These are phyloP conservation scores for Penicillium sp. DNA, from an alignment of 2,329 filamentous ascomycete species.

Conservation along the genomic window DNA sequence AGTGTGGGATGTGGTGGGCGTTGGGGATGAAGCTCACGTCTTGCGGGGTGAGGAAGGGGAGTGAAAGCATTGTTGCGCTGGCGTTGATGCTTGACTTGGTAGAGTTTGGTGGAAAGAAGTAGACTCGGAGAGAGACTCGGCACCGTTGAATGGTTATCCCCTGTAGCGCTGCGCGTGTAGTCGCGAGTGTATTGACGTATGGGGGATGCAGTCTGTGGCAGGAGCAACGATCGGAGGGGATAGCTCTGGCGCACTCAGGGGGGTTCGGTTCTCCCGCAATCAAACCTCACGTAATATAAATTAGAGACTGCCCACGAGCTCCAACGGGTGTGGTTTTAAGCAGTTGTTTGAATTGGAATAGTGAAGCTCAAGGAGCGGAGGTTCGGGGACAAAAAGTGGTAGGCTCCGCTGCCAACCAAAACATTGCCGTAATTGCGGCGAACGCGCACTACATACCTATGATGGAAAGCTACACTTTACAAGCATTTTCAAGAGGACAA, in stretches of 20 bases:
- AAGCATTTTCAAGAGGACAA: too few relatives aligned
- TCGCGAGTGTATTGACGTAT: not conserved
- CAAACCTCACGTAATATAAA: not conserved
- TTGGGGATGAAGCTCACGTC: constrained; percentile 61
- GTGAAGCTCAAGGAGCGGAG: constrained; percentile 4
- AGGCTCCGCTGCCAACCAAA: constrained; percentile 22
- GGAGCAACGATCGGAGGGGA: not conserved
- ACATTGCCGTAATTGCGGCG: constrained; percentile 23
- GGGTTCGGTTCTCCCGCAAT: not conserved
- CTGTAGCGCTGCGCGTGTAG: not conserved
- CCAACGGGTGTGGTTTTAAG: not conserved
- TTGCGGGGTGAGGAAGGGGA: constrained; percentile 72
- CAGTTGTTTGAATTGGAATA: constrained; percentile 1
- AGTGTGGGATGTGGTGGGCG: not conserved
- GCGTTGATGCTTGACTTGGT: not conserved
- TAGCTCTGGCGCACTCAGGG: not conserved
- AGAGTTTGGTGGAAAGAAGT: not conserved
- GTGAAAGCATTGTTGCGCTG: constrained; percentile 58
- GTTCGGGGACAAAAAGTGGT: constrained; percentile 16
- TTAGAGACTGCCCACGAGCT: not conserved
- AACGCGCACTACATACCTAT: not conserved
- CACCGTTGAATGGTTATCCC: not conserved
- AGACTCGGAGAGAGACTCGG: not conserved
- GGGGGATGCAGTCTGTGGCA: not conserved
- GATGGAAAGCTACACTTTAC: too few relatives aligned